Percentiles rank a stretch among this genome's conserved stretches.
These are phyloP conservation scores for Fistulinella cinereoalba DNA, from an alignment of 1,284 basidiomycete species.

Conservation along the genomic window DNA sequence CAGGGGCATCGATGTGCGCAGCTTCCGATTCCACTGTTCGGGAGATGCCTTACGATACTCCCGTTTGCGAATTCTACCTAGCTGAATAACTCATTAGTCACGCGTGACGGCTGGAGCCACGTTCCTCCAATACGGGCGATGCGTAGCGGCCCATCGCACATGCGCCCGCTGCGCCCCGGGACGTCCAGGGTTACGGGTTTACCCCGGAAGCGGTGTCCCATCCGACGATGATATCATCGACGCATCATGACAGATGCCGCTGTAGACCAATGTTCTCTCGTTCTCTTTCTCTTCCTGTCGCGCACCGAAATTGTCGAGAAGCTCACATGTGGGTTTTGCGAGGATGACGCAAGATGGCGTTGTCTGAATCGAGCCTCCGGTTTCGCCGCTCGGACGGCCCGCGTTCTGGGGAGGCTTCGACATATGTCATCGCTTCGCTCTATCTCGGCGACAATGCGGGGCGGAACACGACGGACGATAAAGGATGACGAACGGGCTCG, in stretches of 20 bases:
- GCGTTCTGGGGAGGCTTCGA: background rate
- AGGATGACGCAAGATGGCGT: background rate
- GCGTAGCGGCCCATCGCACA: background rate
- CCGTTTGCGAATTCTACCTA: constrained; percentile 1
- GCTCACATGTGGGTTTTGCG: background rate
- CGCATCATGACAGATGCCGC: background rate
- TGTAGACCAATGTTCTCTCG: background rate
- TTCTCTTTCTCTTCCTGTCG: background rate
- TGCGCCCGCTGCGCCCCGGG: background rate
- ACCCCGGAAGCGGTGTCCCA: background rate
- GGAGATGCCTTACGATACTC: constrained; percentile 5
- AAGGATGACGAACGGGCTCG: background rate
- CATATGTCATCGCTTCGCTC: background rate
- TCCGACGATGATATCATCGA: constrained; percentile 17
- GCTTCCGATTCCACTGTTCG: background rate
- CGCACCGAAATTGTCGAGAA: background rate
- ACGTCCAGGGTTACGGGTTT: constrained; percentile 16
- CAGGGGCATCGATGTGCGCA: constrained; percentile 6
- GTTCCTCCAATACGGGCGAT: background rate
- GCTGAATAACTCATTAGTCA: background rate
- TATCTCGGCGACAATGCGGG: constrained; percentile 3
- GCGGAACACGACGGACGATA: background rate
- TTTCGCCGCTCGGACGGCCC: background rate
- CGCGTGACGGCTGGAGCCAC: background rate
- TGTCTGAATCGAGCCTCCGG: background rate